Evolutionary conservation across 2,329 filamentous ascomycete genomes (phyloP).

Genomic region (Hypomyces rosellus): DNA sequence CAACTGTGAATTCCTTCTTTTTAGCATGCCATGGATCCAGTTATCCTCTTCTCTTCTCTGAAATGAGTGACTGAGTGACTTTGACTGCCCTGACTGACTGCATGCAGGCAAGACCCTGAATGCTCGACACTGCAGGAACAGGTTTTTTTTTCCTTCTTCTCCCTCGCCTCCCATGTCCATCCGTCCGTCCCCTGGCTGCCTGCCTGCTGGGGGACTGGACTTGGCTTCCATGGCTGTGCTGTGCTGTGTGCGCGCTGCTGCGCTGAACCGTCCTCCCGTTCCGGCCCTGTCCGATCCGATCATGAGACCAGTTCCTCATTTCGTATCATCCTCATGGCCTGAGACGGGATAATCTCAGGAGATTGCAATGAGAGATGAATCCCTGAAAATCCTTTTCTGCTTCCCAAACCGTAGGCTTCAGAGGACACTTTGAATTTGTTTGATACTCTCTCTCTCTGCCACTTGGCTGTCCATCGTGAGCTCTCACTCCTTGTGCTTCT

Average conservation of each 20-base stretch:
- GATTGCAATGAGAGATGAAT: no score
- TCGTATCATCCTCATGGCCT: conserved; percentile 9
- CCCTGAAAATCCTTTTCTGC: no score
- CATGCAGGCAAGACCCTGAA: background rate
- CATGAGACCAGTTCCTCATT: conserved; percentile 7
- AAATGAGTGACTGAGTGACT: no score
- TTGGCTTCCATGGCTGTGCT: no score
- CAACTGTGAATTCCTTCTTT: background rate
- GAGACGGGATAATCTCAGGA: background rate
- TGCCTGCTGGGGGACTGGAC: no score
- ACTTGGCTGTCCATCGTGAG: background rate
- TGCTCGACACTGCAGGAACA: conserved; percentile 9
- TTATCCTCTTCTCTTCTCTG: background rate
- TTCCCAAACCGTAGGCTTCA: no score
- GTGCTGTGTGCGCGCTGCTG: no score
- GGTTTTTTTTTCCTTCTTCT: background rate
- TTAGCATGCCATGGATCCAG: background rate
- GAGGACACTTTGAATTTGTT: no score
- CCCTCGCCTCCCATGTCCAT: background rate
- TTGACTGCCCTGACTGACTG: no score
- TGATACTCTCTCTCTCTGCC: no score
- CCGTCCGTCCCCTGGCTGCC: no score
- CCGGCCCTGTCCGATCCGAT: conserved; percentile 7
- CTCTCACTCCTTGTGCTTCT: background rate
- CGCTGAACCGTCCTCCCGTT: background rate